Evolutionary conservation across 1,139 yeast species (phyloP), one percentile per base, ranked within the genome.

Genomic region (Candida pseudoviswanathii): DNA sequence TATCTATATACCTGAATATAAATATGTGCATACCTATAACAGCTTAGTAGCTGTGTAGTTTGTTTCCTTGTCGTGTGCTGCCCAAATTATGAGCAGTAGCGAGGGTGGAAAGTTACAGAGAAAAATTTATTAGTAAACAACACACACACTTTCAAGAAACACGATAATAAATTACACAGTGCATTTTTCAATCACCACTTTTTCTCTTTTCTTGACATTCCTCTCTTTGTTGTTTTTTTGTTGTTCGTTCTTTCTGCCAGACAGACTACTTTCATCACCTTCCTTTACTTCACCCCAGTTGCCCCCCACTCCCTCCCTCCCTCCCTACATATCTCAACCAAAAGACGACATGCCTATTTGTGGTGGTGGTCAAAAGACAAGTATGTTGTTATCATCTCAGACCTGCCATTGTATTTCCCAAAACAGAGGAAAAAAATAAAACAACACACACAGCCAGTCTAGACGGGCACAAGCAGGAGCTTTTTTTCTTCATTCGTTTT

Each of bases 331-430:
- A 41, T 31, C 21, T 41, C 9, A 16, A 40, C 10, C 11, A 25
- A 31, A n/a, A 31, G 10, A 31, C 31, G 27, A 9, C 49, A 85
- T 86, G 91, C 83, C 89, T 53, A 70, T 86, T 62, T 86, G 92
- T 67, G 91, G 91, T 56, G 75, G 86, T 51, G 66, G 84, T 46
- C 82, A 80, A 56, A 84, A 84, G 63, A 83, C 90, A 57, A 74
- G 83, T 78, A 75, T 49, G 81, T 76, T 36, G 24, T 36, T 36
- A 36, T 22, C 39, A 36, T n/a, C n/a, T n/a, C n/a, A n/a, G n/a
- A n/a, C n/a, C n/a, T n/a, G n/a, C n/a, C 29, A 22, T 36, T 36
- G 39, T 36, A 36, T 36, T 36, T 22, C 39, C 39, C 39, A 36
- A 36, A 36, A 25, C 32, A 39, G 41, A 25, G 11, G 31, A 39